Evolutionary conservation across 2,329 filamentous ascomycete species (phyloP), one percentile per base, ranked within the genome.

Genomic region (Raffaelea ambrosiae): DNA sequence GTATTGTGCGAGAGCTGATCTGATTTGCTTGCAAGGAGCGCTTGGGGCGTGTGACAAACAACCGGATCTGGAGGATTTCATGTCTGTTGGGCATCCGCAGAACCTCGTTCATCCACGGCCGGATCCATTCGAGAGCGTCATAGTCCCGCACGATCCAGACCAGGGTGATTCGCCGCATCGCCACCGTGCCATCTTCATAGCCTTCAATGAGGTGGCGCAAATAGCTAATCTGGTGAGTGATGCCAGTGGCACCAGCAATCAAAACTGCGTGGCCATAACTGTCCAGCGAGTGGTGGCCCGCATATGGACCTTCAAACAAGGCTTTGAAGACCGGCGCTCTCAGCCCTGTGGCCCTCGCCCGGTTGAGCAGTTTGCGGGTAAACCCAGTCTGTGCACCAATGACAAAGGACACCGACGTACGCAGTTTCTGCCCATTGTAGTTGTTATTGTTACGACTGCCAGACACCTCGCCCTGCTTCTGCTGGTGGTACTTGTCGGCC

Each of bases 91-190:
- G 85, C 75, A 96, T 84, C 48, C 77, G 76, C 29, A 97, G 74
- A 47, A 97, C 68, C 48, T 71, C 66, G 55, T 84, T 78, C 77
- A 85, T 83, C 84, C 87, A 97, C 5, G 88, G 87, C 8, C 88
- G 81, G 50, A 95, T 86, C 91, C 93, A 97, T 64, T 95, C 88
- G 8, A 97, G 77, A 48, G 91, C 83, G 59, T 95, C 85, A 35
- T 86, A 84, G 48, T 89, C 88, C 52, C 93, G 88, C 54, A 97
- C 86, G 59, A 95, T 84, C 93, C 93, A 97, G 51, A 96, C 80
- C 8, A 97, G 79, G 1, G 84, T 87, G 42, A 97, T 69, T 38
- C 84, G 81, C 45, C 89, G 83, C 3, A 88, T 88, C 4, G 91
- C 89, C 35, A 89, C 81, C 1, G 82, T 89, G 50, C 81, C 79